Base-by-base conservation (phyloP, 208 protist genomes). In the Strigomonas culicis region DNA sequence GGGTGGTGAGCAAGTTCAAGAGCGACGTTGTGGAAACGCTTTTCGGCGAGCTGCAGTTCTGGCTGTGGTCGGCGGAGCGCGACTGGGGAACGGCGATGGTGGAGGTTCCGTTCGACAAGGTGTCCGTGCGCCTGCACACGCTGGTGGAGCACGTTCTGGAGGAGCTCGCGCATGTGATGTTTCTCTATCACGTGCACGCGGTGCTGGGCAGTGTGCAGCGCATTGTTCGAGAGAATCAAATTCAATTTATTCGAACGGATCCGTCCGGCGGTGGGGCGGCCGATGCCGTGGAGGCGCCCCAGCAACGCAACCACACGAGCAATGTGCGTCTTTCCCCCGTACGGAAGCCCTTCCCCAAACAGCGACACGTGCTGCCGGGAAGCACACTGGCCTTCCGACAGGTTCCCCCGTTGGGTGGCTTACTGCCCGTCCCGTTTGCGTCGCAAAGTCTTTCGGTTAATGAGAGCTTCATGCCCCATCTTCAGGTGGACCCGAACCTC, bases 1-100 rank as follows among this genome's bases (percentile, higher is more conserved):
- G 77, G 27, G 83, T 96, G 0, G 90, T 96, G 57, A 93, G 86
- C 73, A 96, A 96, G 68, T 93, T 96, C 63, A 96, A 96, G 63
- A 92, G 86, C 68, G 90, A 96, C 74, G 82, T 93, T 1, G 84
- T 96, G 13, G 90, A 96, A 70, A 90, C 87, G 17, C 71, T 96
- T 17, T 93, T 93, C 80, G 90, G 82, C 0, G 86, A 96, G 70
- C 72, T 96, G 62, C 86, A 96, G 68, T 67, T 91, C 22, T 93
- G 79, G 60, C 63, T 96, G 22, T 92, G 84, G 83, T 75, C 80
- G 27, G 86, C 86, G 10, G 68, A 93, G 63, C 46, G 70, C 13
- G 81, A 92, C 47, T 32, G 78, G 32, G 77, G 79, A 34, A 89
- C 83, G 11, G 60, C 68, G 17, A 30, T 49, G 10, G 68, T 77